Base-by-base conservation (phyloP, 179 eudicot species). In the Silene coronaria region DNA sequence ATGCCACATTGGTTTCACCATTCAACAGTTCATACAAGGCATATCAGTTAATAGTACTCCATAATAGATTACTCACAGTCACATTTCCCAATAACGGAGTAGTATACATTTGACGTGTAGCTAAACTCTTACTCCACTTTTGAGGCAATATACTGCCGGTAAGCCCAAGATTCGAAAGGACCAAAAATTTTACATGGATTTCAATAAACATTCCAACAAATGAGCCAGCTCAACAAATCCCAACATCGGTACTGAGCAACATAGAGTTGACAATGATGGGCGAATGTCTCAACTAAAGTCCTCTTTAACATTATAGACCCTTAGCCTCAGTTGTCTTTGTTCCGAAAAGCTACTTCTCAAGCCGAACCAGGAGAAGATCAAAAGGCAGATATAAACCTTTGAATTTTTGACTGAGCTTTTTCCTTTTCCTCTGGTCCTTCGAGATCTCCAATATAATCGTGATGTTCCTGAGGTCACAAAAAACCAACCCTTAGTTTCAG, bases 351-450 rank as follows among this genome's bases (percentile, higher is more conserved):
- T 11, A 10, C 36, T 21, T 48, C 36, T 27, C 13, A 9, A 55
- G n/a, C 51, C 32, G 36, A 22, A 51, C 42, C n/a, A 7, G 14
- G 30, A 2, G 34, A 57, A n/a, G 32, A 77, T 70, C 64, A 62
- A 45, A 93, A 83, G n/a, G 96, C 90, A 27, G 90, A 76, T 67
- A 91, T 84, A 80, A 91, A 91, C 77, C 81, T 90, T 69, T 80
- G 86, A 36, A 92, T 85, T 86, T 84, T 95, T 12, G 91, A 81
- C 76, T 95, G 99, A 21, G 88, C 93, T 80, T 90, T 84, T 77
- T 95, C 99, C 84, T 88, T 95, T 78, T 95, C 99, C 79, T 95
- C 97, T 48, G 99, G 91, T 19, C 99, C 99, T 26, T 95, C 99
- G 34, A 95, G 82, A 77, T 95, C 99, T 24, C 98, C 98, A 53